A percentile compares a stretch with the other conserved stretches of the same genome.
Conservation (phyloP, 192 early-diverging fungal genomes). For the Backusella luteola region DNA sequence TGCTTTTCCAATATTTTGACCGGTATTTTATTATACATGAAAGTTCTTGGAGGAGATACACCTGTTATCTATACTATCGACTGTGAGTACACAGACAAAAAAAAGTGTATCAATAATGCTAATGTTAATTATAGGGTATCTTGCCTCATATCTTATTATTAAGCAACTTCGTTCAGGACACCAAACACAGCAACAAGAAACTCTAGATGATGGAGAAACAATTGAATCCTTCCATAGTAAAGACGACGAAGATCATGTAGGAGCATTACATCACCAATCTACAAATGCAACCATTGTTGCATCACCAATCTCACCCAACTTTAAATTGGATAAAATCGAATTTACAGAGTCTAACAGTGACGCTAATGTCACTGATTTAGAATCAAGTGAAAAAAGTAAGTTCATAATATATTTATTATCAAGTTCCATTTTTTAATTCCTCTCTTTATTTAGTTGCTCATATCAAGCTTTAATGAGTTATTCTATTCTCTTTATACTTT, state of each 20-base stretch:
- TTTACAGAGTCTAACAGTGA: background rate
- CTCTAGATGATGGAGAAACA: background rate
- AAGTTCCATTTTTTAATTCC: background rate
- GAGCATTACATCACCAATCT: background rate
- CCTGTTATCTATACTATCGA: conserved; percentile 37
- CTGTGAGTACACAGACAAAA: conserved; percentile 12
- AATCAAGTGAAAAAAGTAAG: background rate
- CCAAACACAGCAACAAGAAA: background rate
- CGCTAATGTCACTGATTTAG: background rate
- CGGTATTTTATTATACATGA: conserved; percentile 18
- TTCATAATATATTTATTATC: background rate
- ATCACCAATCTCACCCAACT: background rate
- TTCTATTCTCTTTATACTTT: background rate
- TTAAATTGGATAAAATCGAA: background rate
- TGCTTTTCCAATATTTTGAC: conserved; percentile 31
- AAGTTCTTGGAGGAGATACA: conserved; percentile 27
- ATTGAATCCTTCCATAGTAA: background rate
- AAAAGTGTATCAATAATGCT: background rate
- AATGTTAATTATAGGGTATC: conserved; percentile 16
- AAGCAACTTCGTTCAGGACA: conserved; percentile 14
- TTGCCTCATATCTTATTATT: conserved; percentile 29
- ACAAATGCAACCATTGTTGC: background rate
- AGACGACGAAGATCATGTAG: background rate
- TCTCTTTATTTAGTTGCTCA: background rate
- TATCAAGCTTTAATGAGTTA: background rate